A percentile compares a stretch with the other conserved stretches of the same genome.
Evolutionary conservation across 148 eudicot species (phyloP).

Genomic region (Mesembryanthemum crystallinum): DNA sequence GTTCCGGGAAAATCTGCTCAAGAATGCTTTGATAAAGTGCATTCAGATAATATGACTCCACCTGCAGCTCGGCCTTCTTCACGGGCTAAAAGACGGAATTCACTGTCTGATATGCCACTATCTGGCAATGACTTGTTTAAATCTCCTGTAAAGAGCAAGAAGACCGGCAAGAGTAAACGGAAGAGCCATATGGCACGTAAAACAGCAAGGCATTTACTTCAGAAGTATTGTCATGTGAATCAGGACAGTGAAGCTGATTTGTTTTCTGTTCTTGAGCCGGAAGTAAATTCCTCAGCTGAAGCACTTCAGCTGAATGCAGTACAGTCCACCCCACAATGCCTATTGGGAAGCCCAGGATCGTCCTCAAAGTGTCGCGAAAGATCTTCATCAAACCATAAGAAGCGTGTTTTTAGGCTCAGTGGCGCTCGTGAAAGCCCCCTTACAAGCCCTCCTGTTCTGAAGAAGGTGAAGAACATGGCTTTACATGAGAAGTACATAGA

Average conservation of each 20-base stretch:
- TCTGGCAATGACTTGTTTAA: conserved; percentile 45
- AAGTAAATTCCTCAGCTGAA: conserved; percentile 26
- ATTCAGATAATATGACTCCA: conserved; percentile 68
- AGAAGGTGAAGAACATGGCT: conserved; percentile 68
- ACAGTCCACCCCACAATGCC: conserved; percentile 41
- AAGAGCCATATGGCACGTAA: conserved; percentile 54
- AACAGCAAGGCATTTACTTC: conserved; percentile 59
- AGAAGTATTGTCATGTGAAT: conserved; percentile 47
- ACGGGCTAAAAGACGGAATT: conserved; percentile 38
- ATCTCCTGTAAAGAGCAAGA: conserved; percentile 39
- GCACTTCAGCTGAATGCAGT: conserved; percentile 20
- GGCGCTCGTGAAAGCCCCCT: conserved; percentile 24
- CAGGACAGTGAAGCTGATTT: conserved; percentile 52
- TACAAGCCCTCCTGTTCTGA: conserved; percentile 70
- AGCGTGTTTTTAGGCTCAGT: conserved; percentile 44
- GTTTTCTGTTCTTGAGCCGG: conserved; percentile 59
- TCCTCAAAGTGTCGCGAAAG: conserved; percentile 33
- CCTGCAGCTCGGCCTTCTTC: conserved; percentile 42
- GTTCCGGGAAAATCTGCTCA: conserved; percentile 91
- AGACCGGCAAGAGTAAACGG: conserved; percentile 26
- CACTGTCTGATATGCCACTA: conserved; percentile 32
- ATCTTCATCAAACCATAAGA: no score
- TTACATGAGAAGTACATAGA: conserved; percentile 88
- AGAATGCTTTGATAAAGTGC: conserved; percentile 84
- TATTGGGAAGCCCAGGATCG: conserved; percentile 26